These are phyloP conservation scores for Fusarium sp. DNA, from an alignment of 2,329 filamentous ascomycete genomes.

Conservation along the genomic window DNA sequence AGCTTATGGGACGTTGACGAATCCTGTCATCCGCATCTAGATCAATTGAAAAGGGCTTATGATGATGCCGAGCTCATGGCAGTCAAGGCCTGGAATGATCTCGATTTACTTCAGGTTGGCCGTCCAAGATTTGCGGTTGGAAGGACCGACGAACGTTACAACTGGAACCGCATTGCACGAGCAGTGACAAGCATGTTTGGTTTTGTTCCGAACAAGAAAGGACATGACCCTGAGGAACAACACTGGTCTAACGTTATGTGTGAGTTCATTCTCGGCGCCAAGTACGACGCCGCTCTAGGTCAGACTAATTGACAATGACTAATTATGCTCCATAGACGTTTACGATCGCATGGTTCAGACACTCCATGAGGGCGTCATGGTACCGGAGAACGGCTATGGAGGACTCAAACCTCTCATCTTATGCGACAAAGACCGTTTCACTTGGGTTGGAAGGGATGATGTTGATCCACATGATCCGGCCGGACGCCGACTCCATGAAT, in stretches of 20 bases:
- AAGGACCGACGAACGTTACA: no score
- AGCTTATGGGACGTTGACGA: conserved; percentile 12
- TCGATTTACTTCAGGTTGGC: not conserved
- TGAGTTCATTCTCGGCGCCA: no score
- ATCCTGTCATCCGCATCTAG: not conserved
- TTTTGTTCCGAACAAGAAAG: conserved; percentile 2
- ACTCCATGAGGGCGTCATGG: not conserved
- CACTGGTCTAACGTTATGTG: conserved; percentile 5
- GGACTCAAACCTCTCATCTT: conserved; percentile 3
- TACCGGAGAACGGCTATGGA: conserved; percentile 6
- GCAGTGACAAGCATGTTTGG: conserved; percentile 3
- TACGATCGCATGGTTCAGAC: conserved; percentile 9
- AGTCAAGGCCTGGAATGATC: conserved; percentile 2
- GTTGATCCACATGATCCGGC: not conserved
- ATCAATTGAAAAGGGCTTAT: not conserved
- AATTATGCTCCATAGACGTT: not conserved
- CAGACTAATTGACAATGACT: not conserved
- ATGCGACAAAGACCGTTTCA: conserved; percentile 4
- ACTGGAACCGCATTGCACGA: conserved; percentile 3
- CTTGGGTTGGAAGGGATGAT: conserved; percentile 4
- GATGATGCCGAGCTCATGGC: not conserved
- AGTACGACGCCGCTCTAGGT: accelerated
- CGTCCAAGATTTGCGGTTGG: not conserved
- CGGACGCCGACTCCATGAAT: not conserved
- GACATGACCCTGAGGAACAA: not conserved